These are phyloP conservation scores for Arabis alpina DNA, from an alignment of 345 rosid genomes.

Conservation along the genomic window DNA sequence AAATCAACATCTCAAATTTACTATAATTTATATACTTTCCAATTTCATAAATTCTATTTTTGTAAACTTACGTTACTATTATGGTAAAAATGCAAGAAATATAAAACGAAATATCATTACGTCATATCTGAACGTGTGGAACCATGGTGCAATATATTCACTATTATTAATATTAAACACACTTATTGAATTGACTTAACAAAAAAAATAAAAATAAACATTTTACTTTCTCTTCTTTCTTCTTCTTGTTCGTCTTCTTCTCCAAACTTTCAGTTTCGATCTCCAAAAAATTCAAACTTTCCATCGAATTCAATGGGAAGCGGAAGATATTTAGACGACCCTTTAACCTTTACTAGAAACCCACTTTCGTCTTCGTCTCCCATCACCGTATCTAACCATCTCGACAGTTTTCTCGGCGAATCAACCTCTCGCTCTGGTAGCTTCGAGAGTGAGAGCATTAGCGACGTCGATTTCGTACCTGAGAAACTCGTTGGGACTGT, in stretches of 20 bases:
- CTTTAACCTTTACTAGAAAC: conserved; percentile 49
- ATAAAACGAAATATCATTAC: too few relatives aligned
- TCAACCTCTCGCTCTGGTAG: conserved; percentile 68
- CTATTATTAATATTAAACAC: too few relatives aligned
- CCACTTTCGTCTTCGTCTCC: conserved; percentile 67
- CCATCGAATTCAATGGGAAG: conserved; percentile 49
- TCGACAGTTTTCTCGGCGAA: conserved; percentile 56
- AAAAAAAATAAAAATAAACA: too few relatives aligned
- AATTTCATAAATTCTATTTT: too few relatives aligned
- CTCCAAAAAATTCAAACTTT: conserved; percentile 29
- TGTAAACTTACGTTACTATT: too few relatives aligned
- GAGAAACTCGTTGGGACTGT: conserved; percentile 70
- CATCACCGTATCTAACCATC: conserved; percentile 60
- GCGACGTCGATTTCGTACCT: conserved; percentile 63
- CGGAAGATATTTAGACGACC: conserved; percentile 60
- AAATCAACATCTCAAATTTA: too few relatives aligned
- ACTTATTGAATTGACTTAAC: too few relatives aligned
- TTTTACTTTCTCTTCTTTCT: neutral
- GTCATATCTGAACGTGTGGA: too few relatives aligned
- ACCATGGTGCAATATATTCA: too few relatives aligned
- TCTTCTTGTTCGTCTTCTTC: conserved; percentile 21
- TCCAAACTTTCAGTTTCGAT: conserved; percentile 36
- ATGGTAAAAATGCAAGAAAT: too few relatives aligned
- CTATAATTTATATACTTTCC: too few relatives aligned
- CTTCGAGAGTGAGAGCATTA: conserved; percentile 65